Evolutionary conservation across 768 basidiomycete genomes (phyloP).

Genomic region (Sistotremastrum niveocremeum): DNA sequence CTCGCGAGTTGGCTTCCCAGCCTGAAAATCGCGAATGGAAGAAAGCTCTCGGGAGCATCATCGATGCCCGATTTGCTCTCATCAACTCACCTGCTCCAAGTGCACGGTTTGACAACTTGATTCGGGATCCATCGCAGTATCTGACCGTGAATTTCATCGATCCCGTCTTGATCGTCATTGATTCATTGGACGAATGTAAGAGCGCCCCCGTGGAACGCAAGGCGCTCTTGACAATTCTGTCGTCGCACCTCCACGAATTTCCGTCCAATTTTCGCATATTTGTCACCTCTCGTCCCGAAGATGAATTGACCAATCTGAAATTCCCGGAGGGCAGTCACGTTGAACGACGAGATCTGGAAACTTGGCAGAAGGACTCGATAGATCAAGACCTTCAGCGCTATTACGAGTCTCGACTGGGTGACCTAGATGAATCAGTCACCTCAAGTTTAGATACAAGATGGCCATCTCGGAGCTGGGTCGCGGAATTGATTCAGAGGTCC

Average conservation of each 20-base stretch:
- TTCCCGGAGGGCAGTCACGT: neutral
- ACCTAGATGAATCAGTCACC: too few species aligned
- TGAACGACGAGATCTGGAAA: too few species aligned
- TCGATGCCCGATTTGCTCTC: neutral
- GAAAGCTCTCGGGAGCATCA: too few species aligned
- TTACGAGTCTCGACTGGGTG: neutral
- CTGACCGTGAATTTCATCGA: neutral
- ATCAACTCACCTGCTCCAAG: constrained; percentile 3
- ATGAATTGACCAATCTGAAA: neutral
- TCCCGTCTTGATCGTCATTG: constrained; percentile 7
- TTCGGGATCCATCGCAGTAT: constrained; percentile 4
- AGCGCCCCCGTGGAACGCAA: neutral
- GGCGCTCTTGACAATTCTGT: constrained; percentile 1
- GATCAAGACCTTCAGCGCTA: neutral
- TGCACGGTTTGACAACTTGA: constrained; percentile 7
- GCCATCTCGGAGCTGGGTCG: neutral
- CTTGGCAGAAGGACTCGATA: too few species aligned
- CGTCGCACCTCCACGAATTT: neutral
- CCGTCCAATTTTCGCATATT: constrained; percentile 7
- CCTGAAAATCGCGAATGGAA: too few species aligned
- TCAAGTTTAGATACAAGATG: neutral
- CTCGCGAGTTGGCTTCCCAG: too few species aligned
- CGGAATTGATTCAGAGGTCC: constrained; percentile 3
- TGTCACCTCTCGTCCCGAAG: constrained; percentile 8
- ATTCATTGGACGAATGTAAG: constrained; percentile 9